Evolutionary conservation across 176 grass and related monocot species (phyloP).

Genomic region (Carex pumila): DNA sequence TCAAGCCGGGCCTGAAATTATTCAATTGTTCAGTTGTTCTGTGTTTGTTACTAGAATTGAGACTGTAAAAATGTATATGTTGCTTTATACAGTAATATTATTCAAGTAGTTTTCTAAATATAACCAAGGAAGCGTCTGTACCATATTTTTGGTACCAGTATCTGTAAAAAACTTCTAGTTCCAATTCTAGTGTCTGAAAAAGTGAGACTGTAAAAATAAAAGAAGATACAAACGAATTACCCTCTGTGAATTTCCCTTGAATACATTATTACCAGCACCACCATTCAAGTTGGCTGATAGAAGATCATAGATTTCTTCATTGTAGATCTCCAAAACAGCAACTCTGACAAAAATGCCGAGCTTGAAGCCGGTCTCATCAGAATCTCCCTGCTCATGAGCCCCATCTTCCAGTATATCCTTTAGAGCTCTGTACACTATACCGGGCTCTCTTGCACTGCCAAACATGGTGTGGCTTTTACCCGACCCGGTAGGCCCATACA

Average conservation of each 20-base stretch:
- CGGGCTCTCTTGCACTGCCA: slow-evolving; percentile 51
- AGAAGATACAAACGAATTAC: slow-evolving; percentile 21
- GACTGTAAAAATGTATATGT: neutral
- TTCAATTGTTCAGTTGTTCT: slow-evolving; percentile 4
- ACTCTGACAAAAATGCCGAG: slow-evolving; percentile 59
- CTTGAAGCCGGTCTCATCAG: slow-evolving; percentile 39
- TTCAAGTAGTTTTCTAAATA: too few relatives aligned
- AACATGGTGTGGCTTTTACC: slow-evolving; percentile 97
- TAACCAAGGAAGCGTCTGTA: too few relatives aligned
- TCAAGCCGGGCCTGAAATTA: slow-evolving; percentile 51
- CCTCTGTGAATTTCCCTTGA: slow-evolving; percentile 55
- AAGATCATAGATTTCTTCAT: slow-evolving; percentile 89
- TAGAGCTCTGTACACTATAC: slow-evolving; percentile 88
- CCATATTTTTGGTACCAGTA: too few relatives aligned
- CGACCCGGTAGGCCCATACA: slow-evolving; percentile 73
- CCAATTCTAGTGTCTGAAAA: too few relatives aligned
- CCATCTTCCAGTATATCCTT: slow-evolving; percentile 48
- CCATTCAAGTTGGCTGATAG: slow-evolving; percentile 30
- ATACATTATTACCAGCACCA: slow-evolving; percentile 1
- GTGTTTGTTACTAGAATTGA: slow-evolving; percentile 11
- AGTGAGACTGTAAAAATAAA: neutral
- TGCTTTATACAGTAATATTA: too few relatives aligned
- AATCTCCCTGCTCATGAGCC: neutral
- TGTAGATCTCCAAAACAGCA: slow-evolving; percentile 74
- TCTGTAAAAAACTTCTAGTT: too few relatives aligned